These are phyloP conservation scores for Dissophora ornata DNA, from an alignment of 192 early-diverging fungal species.

Conservation along the genomic window DNA sequence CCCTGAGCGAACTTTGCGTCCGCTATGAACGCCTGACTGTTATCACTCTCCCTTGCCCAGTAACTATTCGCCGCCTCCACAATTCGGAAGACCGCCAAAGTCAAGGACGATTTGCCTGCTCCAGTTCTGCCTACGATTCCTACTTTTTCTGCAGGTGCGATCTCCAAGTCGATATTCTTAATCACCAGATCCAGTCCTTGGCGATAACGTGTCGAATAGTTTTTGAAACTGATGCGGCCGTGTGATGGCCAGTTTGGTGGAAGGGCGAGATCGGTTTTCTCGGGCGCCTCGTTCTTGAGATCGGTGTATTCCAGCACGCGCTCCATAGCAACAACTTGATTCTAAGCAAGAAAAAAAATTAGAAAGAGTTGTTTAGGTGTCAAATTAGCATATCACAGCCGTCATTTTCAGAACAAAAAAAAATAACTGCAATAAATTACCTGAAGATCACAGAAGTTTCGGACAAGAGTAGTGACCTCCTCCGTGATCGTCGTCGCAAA, in stretches of 20 bases:
- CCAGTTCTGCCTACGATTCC: slow-evolving; percentile 87
- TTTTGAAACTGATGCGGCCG: slow-evolving; percentile 76
- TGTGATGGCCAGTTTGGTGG: slow-evolving; percentile 70
- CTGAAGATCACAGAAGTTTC: slow-evolving; percentile 79
- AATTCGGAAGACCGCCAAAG: slow-evolving; percentile 61
- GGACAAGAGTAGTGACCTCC: slow-evolving; percentile 77
- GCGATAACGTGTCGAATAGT: slow-evolving; percentile 83
- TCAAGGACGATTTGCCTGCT: slow-evolving; percentile 64
- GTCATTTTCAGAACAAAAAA: not conserved
- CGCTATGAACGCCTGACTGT: slow-evolving; percentile 25
- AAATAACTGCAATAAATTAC: slow-evolving; percentile 5
- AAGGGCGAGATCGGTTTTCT: slow-evolving; percentile 4
- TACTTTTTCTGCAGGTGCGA: slow-evolving; percentile 76
- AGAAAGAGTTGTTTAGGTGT: not conserved
- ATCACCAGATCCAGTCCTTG: slow-evolving; percentile 77
- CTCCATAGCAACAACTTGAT: slow-evolving; percentile 35
- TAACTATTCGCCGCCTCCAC: slow-evolving; percentile 58
- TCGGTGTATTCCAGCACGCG: slow-evolving; percentile 51
- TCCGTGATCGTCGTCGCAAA: slow-evolving; percentile 82
- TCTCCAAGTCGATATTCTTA: slow-evolving; percentile 71
- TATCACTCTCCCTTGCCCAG: slow-evolving; percentile 63
- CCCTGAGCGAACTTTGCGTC: not conserved
- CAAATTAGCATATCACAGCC: not conserved
- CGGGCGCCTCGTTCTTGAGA: slow-evolving; percentile 49
- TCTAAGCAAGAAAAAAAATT: slow-evolving; percentile 46